Evolutionary conservation across 371 early-diverging fungal genomes (phyloP), one percentile per base, ranked within the genome.

Genomic region (Lichtheimia ornata): DNA sequence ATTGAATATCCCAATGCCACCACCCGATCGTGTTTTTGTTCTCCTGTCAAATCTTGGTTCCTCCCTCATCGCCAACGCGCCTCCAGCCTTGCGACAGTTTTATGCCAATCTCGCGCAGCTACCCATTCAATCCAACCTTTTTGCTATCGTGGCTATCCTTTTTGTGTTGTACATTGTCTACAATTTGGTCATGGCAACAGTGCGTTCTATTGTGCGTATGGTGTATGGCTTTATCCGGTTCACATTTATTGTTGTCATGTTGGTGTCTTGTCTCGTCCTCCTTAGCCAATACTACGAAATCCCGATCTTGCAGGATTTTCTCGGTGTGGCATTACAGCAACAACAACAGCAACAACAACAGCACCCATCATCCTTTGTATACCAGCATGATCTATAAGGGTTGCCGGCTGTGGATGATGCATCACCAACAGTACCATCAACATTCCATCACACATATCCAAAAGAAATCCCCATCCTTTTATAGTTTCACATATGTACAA

Each of bases 211-310:
- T 2, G 69, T 69, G 24, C 63, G 76, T 25, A 42, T 76, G n/a
- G 43, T 73, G 3, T 71, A 62, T 57, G 71, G 71, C 5, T 79
- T 79, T 66, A 61, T 79, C 22, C 71, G 73, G 3, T 76, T 79
- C 55, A 70, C 65, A 40, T 61, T 75, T 18, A 65, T 78, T 42
- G 55, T 73, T 20, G 56, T 56, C 54, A 35, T 72, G 45, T 15
- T 71, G 18, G 66, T 59, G 2, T 59, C 54, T 5, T 22, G 66
- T 1, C 42, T 70, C 6, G 64, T 64, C 40, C 43, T 73, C 17
- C 49, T 70, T n/a, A 62, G 70, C 25, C 65, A 65, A 50, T 68
- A 72, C 42, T 56, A 50, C 25, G 49, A 61, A 12, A 35, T 62
- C 18, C 52, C 63, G 14, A 11, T 41, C 9, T 28, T 50, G 12